Evolutionary conservation across 2,329 filamentous ascomycete species (phyloP), one percentile per base, ranked within the genome.

Genomic region (Capronia americana): DNA sequence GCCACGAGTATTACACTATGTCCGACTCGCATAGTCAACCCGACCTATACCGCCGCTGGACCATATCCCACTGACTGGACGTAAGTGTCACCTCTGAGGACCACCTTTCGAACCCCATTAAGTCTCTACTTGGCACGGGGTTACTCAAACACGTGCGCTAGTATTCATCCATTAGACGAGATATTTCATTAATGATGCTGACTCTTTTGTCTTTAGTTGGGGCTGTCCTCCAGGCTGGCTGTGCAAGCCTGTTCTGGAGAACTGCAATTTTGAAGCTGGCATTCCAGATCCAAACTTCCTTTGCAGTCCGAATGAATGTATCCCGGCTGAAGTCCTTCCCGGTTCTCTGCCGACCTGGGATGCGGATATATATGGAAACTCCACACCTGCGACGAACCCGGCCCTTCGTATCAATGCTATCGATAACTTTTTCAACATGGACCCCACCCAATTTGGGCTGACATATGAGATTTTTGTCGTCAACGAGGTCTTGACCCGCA

Each of bases 361-460:
- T 28, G 34, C 51, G 3, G 69, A 71, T 3, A 69, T 74, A 4
- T 65, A 63, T 23, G 66, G 68, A 32, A 70, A 71, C 50, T 50
- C 57, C 17, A 73, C 68, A 0, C 68, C 69, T 11, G 64, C 79
- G 51, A 86, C 84, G 0, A 69, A 77, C 17, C 60, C 64, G 10
- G 53, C 64, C 12, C 63, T 71, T 8, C 64, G 26, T 4, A 24
- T 64, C 28, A 51, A 69, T 24, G 65, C 65, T 2, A 72, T 72
- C 23, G 69, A 73, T 44, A 48, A 72, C 24, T 91, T 90, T 74
- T 91, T 88, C 77, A 84, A 90, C 65, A 81, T 91, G n/a, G 80
- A 88, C 63, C 86, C 89, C 0, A 75, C 80, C 1, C 81, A 81
- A 0, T 92, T 91, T 65, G 88, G 88, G 4, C 78, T 91, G 17